Base-by-base conservation (phyloP, 306 rosid species). In the Comarum palustre region DNA sequence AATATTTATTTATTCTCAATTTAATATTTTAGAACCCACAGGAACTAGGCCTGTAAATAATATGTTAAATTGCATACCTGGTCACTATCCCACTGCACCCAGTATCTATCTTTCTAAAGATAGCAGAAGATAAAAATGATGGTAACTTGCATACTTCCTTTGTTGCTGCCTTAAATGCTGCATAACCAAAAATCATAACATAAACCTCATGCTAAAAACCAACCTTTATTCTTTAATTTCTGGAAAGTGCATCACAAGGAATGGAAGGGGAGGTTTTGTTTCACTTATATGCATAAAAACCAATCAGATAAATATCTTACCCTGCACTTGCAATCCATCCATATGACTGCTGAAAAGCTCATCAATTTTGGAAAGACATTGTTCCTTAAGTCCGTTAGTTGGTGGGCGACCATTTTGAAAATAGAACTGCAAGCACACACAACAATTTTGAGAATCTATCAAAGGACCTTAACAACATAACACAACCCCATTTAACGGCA, bases 81-180 rank as follows among this genome's bases (percentile, higher is more conserved):
- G 96, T 86, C 81, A 93, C 90, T 43, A 85, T 43, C 66, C 94
- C 97, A 43, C 93, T 80, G 89, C 90, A 79, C 41, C 81, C 69
- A 71, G 55, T 52, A 70, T 93, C 97, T 25, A 93, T 90, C 92
- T 93, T 93, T 79, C 82, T 85, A 84, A 89, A 93, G 78, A 93
- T 76, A 50, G 85, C 76, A 2, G 88, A 46, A 19, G 96, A 89
- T 77, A 87, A 82, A 74, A 90, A 90, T 32, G 92, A 82, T 42
- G 98, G 98, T 48, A 93, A 90, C 87, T 85, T 93, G 91, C 98
- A 93, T 57, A 93, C 78, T 75, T 93, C 97, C 91, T 90, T 93
- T 41, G 97, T 86, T 73, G 89, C 73, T n/a, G 73, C 77, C 84
- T 88, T 90, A 79, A 93, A 90, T 68, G 73, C 82, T 78, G 82